phyloP scores from a whole-genome alignment of 2,329 filamentous ascomycete species.

The Aspergillus sp. region DNA sequence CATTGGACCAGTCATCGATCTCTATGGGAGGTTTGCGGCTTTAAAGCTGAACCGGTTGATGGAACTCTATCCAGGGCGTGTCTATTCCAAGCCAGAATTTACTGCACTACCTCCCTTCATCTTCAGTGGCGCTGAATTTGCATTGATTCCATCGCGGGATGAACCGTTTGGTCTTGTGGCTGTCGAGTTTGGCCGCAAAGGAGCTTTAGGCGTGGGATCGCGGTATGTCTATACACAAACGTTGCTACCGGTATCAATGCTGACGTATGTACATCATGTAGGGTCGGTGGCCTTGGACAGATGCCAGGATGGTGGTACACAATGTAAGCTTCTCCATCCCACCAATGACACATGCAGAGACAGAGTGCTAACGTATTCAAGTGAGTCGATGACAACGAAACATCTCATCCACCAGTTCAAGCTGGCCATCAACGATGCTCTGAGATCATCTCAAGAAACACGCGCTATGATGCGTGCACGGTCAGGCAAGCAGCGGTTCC shows the following conservation, averaged over 20 bases:
- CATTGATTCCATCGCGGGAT: conserved; percentile 66
- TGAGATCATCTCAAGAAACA: conserved; percentile 57
- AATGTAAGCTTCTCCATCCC: conserved; percentile 36
- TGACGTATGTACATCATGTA: background rate
- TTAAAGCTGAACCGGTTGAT: conserved; percentile 64
- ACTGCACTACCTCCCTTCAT: conserved; percentile 66
- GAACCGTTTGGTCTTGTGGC: conserved; percentile 69
- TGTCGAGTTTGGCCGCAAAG: conserved; percentile 68
- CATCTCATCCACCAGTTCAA: conserved; percentile 67
- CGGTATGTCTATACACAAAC: conserved; percentile 15
- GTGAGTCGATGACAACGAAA: conserved; percentile 61
- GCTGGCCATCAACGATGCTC: conserved; percentile 59
- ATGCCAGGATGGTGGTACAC: conserved; percentile 73
- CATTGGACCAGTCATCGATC: conserved; percentile 65
- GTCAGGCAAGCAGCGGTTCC: conserved; percentile 65
- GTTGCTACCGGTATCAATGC: background rate
- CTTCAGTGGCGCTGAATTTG: conserved; percentile 67
- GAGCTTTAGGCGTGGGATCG: conserved; percentile 65
- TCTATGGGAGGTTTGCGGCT: conserved; percentile 67
- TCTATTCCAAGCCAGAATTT: conserved; percentile 67
- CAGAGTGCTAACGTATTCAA: background rate
- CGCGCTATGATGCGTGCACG: conserved; percentile 64
- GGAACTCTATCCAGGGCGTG: conserved; percentile 63
- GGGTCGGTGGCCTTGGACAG: conserved; percentile 65
- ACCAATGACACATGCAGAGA: background rate